These are phyloP conservation scores for Kurtzmaniella cleridarum DNA, from an alignment of 805 yeast species.

Conservation along the genomic window DNA sequence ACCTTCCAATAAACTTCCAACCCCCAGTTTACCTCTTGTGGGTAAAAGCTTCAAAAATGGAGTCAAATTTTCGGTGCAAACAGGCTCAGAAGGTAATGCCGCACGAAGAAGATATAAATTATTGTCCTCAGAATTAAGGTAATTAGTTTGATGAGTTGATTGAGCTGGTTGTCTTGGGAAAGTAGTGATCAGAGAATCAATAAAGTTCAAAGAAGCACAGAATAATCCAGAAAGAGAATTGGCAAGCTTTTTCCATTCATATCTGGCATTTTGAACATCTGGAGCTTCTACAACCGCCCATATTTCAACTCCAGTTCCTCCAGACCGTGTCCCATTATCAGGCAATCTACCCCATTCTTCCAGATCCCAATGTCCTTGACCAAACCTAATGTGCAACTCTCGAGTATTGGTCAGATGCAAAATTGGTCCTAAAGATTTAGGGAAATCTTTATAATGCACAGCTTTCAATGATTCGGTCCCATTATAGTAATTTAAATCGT, in stretches of 20 bases:
- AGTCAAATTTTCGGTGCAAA: conserved; percentile 94
- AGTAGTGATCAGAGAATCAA: conserved; percentile 75
- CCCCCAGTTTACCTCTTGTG: conserved; percentile 85
- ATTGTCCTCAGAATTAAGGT: conserved; percentile 21
- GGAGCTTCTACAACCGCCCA: conserved; percentile 81
- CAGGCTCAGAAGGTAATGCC: conserved; percentile 89
- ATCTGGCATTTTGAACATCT: conserved; percentile 47
- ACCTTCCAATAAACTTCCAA: conserved; percentile 81
- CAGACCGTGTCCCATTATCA: conserved; percentile 60
- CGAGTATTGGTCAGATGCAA: conserved; percentile 60
- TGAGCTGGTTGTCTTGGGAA: conserved; percentile 45
- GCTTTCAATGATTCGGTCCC: conserved; percentile 7
- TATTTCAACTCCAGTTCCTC: conserved; percentile 93
- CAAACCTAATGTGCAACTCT: conserved; percentile 78
- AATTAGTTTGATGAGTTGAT: conserved; percentile 25
- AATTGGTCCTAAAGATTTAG: conserved; percentile 75
- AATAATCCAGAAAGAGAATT: conserved; percentile 83
- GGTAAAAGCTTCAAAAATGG: conserved; percentile 89
- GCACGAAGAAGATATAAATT: conserved; percentile 64
- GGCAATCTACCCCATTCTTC: conserved; percentile 85
- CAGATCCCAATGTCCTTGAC: conserved; percentile 95
- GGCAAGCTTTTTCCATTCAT: conserved; percentile 66
- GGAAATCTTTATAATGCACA: conserved; percentile 64
- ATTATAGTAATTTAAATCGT: conserved; percentile 14
- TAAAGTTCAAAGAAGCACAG: conserved; percentile 90